Conservation (phyloP, 2,329 filamentous ascomycete species). For the Venturia nashicola region DNA sequence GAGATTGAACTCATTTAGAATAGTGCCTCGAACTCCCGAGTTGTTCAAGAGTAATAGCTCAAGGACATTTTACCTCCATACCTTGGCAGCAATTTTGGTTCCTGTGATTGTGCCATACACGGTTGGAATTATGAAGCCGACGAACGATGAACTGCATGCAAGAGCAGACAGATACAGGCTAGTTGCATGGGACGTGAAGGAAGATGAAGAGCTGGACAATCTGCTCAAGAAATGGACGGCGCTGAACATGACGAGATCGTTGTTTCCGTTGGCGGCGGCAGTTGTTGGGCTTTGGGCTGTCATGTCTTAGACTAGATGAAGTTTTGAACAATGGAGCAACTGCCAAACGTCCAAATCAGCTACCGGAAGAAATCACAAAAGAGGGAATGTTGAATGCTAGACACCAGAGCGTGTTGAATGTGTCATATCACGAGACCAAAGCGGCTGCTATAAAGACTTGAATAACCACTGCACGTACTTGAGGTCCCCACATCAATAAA, state of each 20-base stretch:
- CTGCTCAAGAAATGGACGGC: slow-evolving; percentile 3
- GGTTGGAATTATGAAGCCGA: slow-evolving; percentile 7
- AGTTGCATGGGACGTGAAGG: slow-evolving; percentile 1
- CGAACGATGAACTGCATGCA: slow-evolving; percentile 1
- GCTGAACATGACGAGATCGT: not conserved
- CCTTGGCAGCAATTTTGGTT: slow-evolving; percentile 7
- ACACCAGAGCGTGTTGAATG: too few relatives aligned
- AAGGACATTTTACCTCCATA: slow-evolving; percentile 6
- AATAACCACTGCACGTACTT: too few relatives aligned
- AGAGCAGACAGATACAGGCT: not conserved
- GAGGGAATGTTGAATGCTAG: too few relatives aligned
- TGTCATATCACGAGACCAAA: too few relatives aligned
- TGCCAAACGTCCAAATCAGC: too few relatives aligned
- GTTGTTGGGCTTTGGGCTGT: not conserved
- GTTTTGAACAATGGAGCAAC: not conserved
- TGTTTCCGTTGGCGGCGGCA: slow-evolving; percentile 1
- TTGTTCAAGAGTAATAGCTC: not conserved
- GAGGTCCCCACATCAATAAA: too few relatives aligned
- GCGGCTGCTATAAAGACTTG: too few relatives aligned
- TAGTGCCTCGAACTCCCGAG: not conserved
- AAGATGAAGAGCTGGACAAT: not conserved
- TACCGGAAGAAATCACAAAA: too few relatives aligned
- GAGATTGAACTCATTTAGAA: not conserved
- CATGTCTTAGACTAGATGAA: not conserved
- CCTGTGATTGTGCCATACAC: slow-evolving; percentile 10